Evolutionary conservation across 2,329 filamentous ascomycete species (phyloP), one percentile per base, ranked within the genome.

Genomic region (Arachnomyces sp.): DNA sequence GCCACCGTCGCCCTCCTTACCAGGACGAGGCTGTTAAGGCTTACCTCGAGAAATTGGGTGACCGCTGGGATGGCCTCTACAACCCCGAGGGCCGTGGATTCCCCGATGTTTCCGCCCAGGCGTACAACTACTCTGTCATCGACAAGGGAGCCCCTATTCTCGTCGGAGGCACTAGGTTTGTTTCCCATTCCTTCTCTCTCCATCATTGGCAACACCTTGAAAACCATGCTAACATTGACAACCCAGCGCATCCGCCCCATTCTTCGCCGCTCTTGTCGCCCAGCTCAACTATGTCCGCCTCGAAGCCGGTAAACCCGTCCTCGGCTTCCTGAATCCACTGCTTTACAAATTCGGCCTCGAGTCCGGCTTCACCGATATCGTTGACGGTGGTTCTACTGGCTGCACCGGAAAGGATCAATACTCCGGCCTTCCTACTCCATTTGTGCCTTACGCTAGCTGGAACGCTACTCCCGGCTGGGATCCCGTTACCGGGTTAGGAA

Each of bases 261-360:
- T 78, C 0, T 73, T 82, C 36, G 79, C 80, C 0, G 72, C 72
- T 11, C 71, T 86, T 46, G 63, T 86, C 36, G 70, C 75, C 1
- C 68, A 84, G 29, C 58, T 86, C 37, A 86, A 86, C 53, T 76
- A 80, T 44, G 72, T 75, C 15, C 68, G 79, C 25, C 59, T 83
- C 35, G 63, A 71, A 12, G 62, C 65, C n/a, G 74, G 75, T 1
- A 71, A 71, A 53, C 56, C 70, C 5, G 52, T 65, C 0, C 59
- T 82, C 50, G 77, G 78, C 1, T 81, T 79, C 51, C 56, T 82
- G 17, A 81, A 81, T 54, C 77, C 77, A 1, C 78, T 74, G 72
- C 59, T 82, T 12, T 81, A 80, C 50, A 59, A 57, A 16, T 45
- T 63, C 29, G 67, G 64, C 14, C 57, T 59, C 44, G 49, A 56